Base-by-base conservation (phyloP, 2,329 filamentous ascomycete species). In the Colletotrichum caudatum region DNA sequence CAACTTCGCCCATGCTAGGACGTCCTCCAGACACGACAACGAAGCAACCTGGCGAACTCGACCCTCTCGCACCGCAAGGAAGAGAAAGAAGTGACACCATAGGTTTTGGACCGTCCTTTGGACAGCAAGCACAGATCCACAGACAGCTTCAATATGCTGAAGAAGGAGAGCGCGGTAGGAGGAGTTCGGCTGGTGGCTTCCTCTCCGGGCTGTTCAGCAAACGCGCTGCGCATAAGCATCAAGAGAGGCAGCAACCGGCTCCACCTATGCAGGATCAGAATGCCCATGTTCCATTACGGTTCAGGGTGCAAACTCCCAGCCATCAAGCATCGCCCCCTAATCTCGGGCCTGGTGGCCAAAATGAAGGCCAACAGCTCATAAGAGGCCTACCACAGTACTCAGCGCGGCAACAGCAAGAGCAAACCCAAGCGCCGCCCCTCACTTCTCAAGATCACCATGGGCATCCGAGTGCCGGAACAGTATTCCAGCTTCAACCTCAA, bases 81-180 rank as follows among this genome's bases (percentile, higher is more conserved):
- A 57, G 72, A 29, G 73, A 73, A 41, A 71, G 76, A 44, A 77
- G 76, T 57, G 73, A 72, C 16, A 76, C 76, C 1, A 67, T 72
- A 29, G 76, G 74, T 5, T 72, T 75, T 23, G 53, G 73, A 2
- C 76, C 59, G 6, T 64, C 29, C 23, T 68, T 8, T 41, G 44
- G 57, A 63, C 67, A 39, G 58, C 63, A 26, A n/a, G 35, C 37
- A 16, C 62, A 46, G 18, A 26, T 39, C n/a, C 58, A 68, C 35
- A 44, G 54, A 29, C 65, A 71, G 46, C 23, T 72, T 48, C 37
- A 44, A 33, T 9, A 59, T 57, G 64, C 50, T 12, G 56, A 64
- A 5, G 76, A 77, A 37, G 76, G 75, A 16, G 72, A 76, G 3
- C 75, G 76, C 26, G 73, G 76, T 16, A 71, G 76, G 1, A 74